Percentiles rank a stretch among this genome's conserved stretches.
Conservation (phyloP, 2,329 filamentous ascomycete species). For the Aspergillus pseudoterreus region DNA sequence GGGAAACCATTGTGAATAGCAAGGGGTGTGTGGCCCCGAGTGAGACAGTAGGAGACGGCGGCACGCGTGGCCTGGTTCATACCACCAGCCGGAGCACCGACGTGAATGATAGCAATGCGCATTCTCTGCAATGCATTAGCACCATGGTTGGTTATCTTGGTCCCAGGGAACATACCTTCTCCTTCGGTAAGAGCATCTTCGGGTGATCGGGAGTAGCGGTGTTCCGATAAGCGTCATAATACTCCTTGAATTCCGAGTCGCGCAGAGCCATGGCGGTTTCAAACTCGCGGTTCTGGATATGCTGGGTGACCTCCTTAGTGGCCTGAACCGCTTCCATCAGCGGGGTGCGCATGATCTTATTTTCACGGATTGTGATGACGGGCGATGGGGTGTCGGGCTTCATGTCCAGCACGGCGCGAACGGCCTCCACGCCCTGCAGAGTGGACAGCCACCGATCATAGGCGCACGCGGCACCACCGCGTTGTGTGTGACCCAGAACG, state of each 20-base stretch:
- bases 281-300: slow-evolving; percentile 83
- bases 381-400: slow-evolving; percentile 86
- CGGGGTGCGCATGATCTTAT: slow-evolving; percentile 90
- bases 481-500: slow-evolving; percentile 93
- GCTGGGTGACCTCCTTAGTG: slow-evolving; percentile 78
- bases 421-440: slow-evolving; percentile 88
- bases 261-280: slow-evolving; percentile 80
- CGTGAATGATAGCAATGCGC: slow-evolving; percentile 93
- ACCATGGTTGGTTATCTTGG: not conserved
- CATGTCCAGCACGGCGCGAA: slow-evolving; percentile 84
- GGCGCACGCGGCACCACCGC: slow-evolving; percentile 85
- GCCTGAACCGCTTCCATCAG: slow-evolving; percentile 83
- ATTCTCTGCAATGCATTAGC: slow-evolving; percentile 61
- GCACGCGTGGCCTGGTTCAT: slow-evolving; percentile 97
- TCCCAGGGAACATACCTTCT: slow-evolving; percentile 56
- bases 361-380: slow-evolving; percentile 95
- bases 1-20: slow-evolving; percentile 97
- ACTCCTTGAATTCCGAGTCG: slow-evolving; percentile 90
- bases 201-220: slow-evolving; percentile 65
- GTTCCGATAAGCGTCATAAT: slow-evolving; percentile 83
- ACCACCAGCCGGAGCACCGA: slow-evolving; percentile 91
- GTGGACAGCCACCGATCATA: slow-evolving; percentile 94
- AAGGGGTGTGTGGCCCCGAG: slow-evolving; percentile 85
- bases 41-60: slow-evolving; percentile 87
- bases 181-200: slow-evolving; percentile 61